Evolutionary conservation across 768 basidiomycete genomes (phyloP).

Genomic region (Pulveroboletus sp.): DNA sequence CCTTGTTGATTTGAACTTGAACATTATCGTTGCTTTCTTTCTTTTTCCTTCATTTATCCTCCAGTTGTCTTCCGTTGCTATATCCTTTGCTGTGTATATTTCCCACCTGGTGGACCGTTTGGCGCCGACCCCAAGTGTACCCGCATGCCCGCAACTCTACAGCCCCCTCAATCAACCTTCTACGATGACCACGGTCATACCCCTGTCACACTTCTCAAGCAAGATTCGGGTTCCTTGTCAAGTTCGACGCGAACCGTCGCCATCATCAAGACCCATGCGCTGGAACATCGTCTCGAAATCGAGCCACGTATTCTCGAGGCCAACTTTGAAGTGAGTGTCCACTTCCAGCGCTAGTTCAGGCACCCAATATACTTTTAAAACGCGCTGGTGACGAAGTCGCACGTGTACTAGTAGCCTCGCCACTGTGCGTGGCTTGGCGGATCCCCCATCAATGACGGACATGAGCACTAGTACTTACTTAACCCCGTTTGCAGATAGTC

Average conservation of each 20-base stretch:
- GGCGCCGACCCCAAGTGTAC: slow-evolving; percentile 8
- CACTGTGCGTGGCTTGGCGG: slow-evolving; percentile 5
- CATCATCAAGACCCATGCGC: slow-evolving; percentile 80
- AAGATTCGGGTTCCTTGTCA: slow-evolving; percentile 6
- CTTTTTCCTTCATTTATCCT: slow-evolving; percentile 19
- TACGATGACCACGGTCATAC: slow-evolving; percentile 11
- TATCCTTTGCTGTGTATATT: slow-evolving; percentile 21
- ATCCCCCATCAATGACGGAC: slow-evolving; percentile 15
- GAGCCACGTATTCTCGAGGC: slow-evolving; percentile 77
- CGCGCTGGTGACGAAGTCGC: slow-evolving; percentile 1
- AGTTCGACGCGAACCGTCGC: slow-evolving; percentile 64
- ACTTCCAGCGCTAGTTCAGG: slow-evolving; percentile 5
- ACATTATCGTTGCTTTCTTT: slow-evolving; percentile 12
- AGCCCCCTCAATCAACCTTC: slow-evolving; percentile 16
- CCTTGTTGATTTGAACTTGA: slow-evolving; percentile 11
- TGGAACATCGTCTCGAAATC: slow-evolving; percentile 73
- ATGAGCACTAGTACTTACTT: slow-evolving; percentile 14
- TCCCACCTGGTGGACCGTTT: slow-evolving; percentile 1
- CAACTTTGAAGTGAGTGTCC: slow-evolving; percentile 67
- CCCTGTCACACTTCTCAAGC: neutral
- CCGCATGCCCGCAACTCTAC: slow-evolving; percentile 20
- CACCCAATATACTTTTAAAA: neutral
- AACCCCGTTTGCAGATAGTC: slow-evolving; percentile 53
- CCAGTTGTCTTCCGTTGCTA: slow-evolving; percentile 9
- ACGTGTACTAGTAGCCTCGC: slow-evolving; percentile 8